A percentile compares a stretch with the other conserved stretches of the same genome.
phyloP scores from a whole-genome alignment of 805 yeast species.

The Zygosaccharomyces gambellarensis region DNA sequence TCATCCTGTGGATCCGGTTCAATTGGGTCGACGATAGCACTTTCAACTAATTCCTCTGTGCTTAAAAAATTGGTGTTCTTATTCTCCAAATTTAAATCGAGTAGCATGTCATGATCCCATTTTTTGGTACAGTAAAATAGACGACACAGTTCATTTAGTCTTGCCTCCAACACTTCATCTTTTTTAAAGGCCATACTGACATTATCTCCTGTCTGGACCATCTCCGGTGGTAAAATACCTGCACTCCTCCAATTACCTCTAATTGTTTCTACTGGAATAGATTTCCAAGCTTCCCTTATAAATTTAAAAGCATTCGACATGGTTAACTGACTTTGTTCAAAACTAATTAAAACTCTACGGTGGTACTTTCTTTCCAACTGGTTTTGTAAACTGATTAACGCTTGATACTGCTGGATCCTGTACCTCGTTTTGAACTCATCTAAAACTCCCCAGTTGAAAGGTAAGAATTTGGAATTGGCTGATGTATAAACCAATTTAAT shows the following conservation, averaged over 20 bases:
- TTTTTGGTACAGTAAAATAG: constrained; percentile 47
- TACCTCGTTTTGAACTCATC: constrained; percentile 57
- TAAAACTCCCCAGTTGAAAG: constrained; percentile 60
- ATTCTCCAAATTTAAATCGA: constrained; percentile 45
- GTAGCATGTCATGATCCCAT: constrained; percentile 53
- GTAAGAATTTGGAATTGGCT: constrained; percentile 43
- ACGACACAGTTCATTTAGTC: constrained; percentile 42
- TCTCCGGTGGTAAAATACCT: constrained; percentile 37
- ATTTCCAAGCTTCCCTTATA: constrained; percentile 54
- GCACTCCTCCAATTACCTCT: constrained; percentile 43
- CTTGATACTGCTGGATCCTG: constrained; percentile 52
- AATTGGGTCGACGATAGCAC: constrained; percentile 49
- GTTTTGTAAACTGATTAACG: constrained; percentile 32
- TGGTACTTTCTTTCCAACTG: constrained; percentile 18
- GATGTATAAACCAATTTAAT: constrained; percentile 40
- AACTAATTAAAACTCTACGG: constrained; percentile 23
- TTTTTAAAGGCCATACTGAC: constrained; percentile 33
- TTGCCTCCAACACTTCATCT: constrained; percentile 38
- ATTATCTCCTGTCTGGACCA: constrained; percentile 29
- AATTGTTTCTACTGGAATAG: constrained; percentile 35
- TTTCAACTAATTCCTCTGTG: constrained; percentile 55
- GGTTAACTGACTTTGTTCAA: constrained; percentile 43
- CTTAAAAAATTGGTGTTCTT: constrained; percentile 47
- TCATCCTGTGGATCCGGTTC: constrained; percentile 29
- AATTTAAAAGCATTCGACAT: constrained; percentile 55